Percentiles rank a stretch among this genome's conserved stretches.
Evolutionary conservation across 2,329 filamentous ascomycete genomes (phyloP).

Genomic region (Beauveria brongniartii): DNA sequence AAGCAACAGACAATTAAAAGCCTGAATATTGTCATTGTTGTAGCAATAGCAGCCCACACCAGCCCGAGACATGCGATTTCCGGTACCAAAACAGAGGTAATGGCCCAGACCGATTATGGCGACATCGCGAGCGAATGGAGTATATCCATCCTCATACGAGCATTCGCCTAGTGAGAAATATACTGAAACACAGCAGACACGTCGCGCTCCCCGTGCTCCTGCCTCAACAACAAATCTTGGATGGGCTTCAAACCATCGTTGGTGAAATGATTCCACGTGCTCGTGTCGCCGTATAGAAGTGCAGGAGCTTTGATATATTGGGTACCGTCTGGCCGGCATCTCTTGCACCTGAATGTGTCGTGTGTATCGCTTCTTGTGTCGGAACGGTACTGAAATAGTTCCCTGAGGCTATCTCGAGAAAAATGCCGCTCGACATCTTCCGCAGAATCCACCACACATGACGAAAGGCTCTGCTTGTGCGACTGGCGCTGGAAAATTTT

Average conservation of each 20-base stretch:
- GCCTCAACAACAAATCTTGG: slow-evolving; percentile 82
- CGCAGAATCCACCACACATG: slow-evolving; percentile 90
- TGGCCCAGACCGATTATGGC: too few species aligned
- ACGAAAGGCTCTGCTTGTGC: slow-evolving; percentile 94
- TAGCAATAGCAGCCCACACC: neutral
- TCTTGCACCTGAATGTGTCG: slow-evolving; percentile 97
- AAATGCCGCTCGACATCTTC: slow-evolving; percentile 98
- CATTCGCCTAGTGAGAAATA: slow-evolving; percentile 63
- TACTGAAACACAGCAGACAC: slow-evolving; percentile 98
- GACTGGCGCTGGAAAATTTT: slow-evolving; percentile 99
- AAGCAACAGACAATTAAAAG: too few species aligned
- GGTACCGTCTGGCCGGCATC: slow-evolving; percentile 79
- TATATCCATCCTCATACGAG: neutral
- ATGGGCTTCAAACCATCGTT: slow-evolving; percentile 74
- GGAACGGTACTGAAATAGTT: slow-evolving; percentile 86
- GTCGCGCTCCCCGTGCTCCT: slow-evolving; percentile 69
- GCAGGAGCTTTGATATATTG: slow-evolving; percentile 87
- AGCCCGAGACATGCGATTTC: neutral
- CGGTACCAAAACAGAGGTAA: too few species aligned
- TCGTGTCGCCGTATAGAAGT: slow-evolving; percentile 95
- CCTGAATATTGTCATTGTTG: neutral
- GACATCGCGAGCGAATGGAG: neutral
- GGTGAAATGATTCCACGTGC: slow-evolving; percentile 97
- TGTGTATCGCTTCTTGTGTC: slow-evolving; percentile 89
- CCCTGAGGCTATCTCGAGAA: slow-evolving; percentile 78